Percentiles rank a stretch among this genome's conserved stretches.
Conservation (phyloP, 1,284 basidiomycete species). For the Mycosarcoma mackinlayi region DNA sequence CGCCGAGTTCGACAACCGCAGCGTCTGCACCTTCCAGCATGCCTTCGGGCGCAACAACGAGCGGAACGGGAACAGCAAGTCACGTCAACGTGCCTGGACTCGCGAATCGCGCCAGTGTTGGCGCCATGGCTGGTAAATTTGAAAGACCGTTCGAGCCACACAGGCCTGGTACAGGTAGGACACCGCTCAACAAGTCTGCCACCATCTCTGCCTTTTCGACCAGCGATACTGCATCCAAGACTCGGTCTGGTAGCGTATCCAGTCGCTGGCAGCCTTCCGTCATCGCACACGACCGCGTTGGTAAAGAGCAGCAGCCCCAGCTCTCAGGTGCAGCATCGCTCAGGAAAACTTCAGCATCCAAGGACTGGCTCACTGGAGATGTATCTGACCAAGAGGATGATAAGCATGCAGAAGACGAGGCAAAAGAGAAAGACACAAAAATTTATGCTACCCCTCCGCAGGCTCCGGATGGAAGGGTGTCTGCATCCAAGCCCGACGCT, state of each 20-base stretch:
- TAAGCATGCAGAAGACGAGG: neutral
- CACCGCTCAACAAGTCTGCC: constrained; percentile 21
- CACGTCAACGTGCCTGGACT: constrained; percentile 34
- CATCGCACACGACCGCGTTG: constrained; percentile 14
- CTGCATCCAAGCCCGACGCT: neutral
- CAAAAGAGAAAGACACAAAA: constrained; percentile 1
- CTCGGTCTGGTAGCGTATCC: constrained; percentile 18
- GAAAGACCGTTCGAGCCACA: constrained; percentile 36
- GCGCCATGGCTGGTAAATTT: constrained; percentile 52
- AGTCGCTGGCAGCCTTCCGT: constrained; percentile 37
- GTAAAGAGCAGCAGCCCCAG: constrained; percentile 6
- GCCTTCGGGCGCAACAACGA: neutral
- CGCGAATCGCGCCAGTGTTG: constrained; percentile 44
- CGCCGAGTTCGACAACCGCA: constrained; percentile 5
- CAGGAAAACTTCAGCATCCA: constrained; percentile 12
- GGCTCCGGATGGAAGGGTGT: neutral
- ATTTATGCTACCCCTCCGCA: constrained; percentile 6
- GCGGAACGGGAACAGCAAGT: neutral
- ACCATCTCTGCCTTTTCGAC: constrained; percentile 19
- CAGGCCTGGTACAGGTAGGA: constrained; percentile 3
- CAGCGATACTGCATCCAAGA: constrained; percentile 2
- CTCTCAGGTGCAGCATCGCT: neutral
- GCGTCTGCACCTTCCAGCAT: constrained; percentile 10
- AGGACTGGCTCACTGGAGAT: constrained; percentile 48
- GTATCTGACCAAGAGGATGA: constrained; percentile 30